Conservation (phyloP, 768 basidiomycete genomes). For the Mycena kentingensis region DNA sequence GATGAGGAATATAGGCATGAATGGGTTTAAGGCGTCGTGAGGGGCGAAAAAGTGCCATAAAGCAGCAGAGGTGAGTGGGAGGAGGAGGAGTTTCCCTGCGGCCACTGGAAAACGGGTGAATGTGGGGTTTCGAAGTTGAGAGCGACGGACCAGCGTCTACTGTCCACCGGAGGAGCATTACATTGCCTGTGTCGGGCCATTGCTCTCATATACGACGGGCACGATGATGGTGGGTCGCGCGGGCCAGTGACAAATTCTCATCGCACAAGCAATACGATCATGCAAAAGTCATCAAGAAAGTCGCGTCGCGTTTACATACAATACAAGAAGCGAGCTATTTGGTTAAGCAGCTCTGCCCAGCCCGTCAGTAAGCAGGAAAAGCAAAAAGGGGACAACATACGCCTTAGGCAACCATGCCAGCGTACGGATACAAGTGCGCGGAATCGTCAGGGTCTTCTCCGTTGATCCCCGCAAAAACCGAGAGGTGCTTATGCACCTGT, state of each 20-base stretch:
- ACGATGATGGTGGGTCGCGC: neutral
- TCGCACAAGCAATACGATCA: too few species aligned
- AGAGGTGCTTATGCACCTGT: too few species aligned
- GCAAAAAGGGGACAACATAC: too few species aligned
- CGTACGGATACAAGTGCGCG: too few species aligned
- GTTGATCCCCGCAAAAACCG: too few species aligned
- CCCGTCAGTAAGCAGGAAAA: too few species aligned
- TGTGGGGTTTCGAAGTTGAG: constrained; percentile 4
- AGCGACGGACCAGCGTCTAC: constrained; percentile 3
- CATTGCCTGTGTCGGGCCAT: neutral
- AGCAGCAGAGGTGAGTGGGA: constrained; percentile 60
- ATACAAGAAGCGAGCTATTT: too few species aligned
- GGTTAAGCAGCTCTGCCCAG: too few species aligned
- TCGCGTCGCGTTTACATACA: too few species aligned
- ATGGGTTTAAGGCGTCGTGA: constrained; percentile 63
- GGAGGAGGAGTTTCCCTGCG: constrained; percentile 50
- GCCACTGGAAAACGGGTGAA: constrained; percentile 40
- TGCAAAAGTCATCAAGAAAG: too few species aligned
- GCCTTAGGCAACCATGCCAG: too few species aligned
- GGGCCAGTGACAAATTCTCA: neutral
- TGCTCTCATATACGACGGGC: neutral
- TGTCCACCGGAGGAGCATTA: constrained; percentile 6
- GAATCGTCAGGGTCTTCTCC: too few species aligned
- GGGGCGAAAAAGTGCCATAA: constrained; percentile 51
- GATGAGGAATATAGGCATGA: constrained; percentile 68